phyloP scores from a whole-genome alignment of 1,284 basidiomycete species.

The Moniliella sp. region DNA sequence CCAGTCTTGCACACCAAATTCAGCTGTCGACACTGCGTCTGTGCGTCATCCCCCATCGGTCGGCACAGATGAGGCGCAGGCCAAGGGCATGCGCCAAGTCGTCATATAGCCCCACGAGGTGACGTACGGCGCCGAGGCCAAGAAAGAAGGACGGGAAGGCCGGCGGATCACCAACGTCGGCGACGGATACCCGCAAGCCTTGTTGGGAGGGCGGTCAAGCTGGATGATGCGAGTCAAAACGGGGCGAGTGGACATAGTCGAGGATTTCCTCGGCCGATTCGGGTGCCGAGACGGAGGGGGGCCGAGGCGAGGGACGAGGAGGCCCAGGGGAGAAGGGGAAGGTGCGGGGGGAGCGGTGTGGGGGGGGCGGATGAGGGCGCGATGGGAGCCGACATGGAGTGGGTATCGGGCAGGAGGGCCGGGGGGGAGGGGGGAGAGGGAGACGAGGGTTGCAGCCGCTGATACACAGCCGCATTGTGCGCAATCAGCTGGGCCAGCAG shows the following conservation, averaged over 20 bases:
- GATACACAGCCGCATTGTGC: too few species aligned
- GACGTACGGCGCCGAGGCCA: slow-evolving; percentile 75
- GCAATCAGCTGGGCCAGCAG: too few species aligned
- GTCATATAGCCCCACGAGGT: slow-evolving; percentile 80
- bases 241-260: neutral
- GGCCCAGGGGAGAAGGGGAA: too few species aligned
- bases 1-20: slow-evolving; percentile 66
- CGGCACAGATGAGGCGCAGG: slow-evolving; percentile 73
- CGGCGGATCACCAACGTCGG: slow-evolving; percentile 60
- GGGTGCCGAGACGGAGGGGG: too few species aligned
- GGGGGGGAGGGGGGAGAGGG: too few species aligned
- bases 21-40: slow-evolving; percentile 47
- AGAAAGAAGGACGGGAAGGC: slow-evolving; percentile 76
- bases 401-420: too few species aligned
- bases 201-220: slow-evolving; percentile 59
- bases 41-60: slow-evolving; percentile 77
- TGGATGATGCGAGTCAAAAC: slow-evolving; percentile 58
- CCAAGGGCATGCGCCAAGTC: slow-evolving; percentile 74
- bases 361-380: too few species aligned
- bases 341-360: too few species aligned
- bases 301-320: too few species aligned
- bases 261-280: too few species aligned
- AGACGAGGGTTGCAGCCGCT: too few species aligned
- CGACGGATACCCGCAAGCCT: slow-evolving; percentile 60
- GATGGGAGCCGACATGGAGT: too few species aligned